These are phyloP conservation scores for Hanseniaspora gamundiae DNA, from an alignment of 1,139 yeast genomes.

Conservation along the genomic window DNA sequence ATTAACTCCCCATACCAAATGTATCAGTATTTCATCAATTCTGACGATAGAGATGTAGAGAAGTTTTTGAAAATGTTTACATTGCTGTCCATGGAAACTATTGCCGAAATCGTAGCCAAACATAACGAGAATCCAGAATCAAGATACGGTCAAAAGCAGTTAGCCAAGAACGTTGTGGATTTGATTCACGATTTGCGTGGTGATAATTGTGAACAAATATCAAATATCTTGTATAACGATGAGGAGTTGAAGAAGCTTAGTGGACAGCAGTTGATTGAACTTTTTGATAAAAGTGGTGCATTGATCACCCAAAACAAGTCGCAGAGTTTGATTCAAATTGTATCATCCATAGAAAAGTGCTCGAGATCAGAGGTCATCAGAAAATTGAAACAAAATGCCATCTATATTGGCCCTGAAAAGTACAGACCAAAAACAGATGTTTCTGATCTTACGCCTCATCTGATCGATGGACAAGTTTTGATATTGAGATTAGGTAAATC, in stretches of 20 bases:
- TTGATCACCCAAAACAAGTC: neutral
- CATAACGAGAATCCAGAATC: slow-evolving; percentile 50
- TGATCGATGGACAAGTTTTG: slow-evolving; percentile 49
- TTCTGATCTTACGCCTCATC: slow-evolving; percentile 33
- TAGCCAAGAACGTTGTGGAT: slow-evolving; percentile 81
- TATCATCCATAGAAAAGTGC: slow-evolving; percentile 14
- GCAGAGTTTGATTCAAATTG: neutral
- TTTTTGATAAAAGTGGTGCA: neutral
- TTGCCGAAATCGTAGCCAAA: slow-evolving; percentile 37
- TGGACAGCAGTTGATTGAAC: neutral
- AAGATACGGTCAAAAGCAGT: slow-evolving; percentile 59
- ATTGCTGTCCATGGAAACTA: slow-evolving; percentile 50
- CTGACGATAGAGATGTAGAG: slow-evolving; percentile 66
- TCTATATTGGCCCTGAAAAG: slow-evolving; percentile 55
- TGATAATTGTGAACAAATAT: slow-evolving; percentile 2
- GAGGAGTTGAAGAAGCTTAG: slow-evolving; percentile 27
- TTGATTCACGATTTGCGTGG: slow-evolving; percentile 68
- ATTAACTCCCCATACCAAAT: slow-evolving; percentile 71
- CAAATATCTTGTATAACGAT: slow-evolving; percentile 3
- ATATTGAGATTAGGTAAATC: slow-evolving; percentile 69
- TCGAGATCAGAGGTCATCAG: slow-evolving; percentile 53
- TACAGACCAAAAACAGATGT: slow-evolving; percentile 37
- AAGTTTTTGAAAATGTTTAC: slow-evolving; percentile 68
- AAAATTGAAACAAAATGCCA: slow-evolving; percentile 58
- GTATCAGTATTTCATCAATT: slow-evolving; percentile 74